Percentiles rank a stretch among this genome's conserved stretches.
Evolutionary conservation across 2,329 filamentous ascomycete species (phyloP).

Genomic region (Cytospora leucostoma): DNA sequence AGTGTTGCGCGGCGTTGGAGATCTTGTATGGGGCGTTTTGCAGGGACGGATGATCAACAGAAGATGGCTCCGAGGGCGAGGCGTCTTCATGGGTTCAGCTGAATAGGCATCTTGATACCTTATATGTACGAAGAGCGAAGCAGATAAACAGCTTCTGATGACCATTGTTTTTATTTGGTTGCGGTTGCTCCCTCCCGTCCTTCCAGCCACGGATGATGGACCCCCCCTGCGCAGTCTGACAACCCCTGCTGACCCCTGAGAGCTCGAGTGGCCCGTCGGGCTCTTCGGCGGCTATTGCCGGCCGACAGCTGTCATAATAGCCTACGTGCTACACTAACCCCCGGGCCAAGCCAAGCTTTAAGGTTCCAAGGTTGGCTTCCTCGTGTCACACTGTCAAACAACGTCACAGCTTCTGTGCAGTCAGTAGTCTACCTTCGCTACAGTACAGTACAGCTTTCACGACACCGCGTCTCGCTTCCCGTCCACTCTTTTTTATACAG

Average conservation of each 20-base stretch:
- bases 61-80: not conserved
- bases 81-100: constrained; percentile 10
- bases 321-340: not conserved
- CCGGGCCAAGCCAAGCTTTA: not conserved
- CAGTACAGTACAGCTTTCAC: not conserved
- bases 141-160: not conserved
- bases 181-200: too few species aligned
- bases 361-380: not conserved
- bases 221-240: too few species aligned
- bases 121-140: constrained; percentile 5
- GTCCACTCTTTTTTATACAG: not conserved
- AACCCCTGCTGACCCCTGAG: not conserved
- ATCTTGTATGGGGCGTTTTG: not conserved
- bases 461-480: not conserved
- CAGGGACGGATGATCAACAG: not conserved
- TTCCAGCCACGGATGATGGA: too few species aligned
- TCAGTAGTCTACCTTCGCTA: not conserved
- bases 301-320: not conserved
- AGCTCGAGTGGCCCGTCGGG: not conserved
- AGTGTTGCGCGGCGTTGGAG: constrained; percentile 6
- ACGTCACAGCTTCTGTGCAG: constrained; percentile 11
- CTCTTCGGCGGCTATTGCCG: not conserved
- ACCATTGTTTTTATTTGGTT: not conserved
- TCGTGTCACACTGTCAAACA: not conserved
- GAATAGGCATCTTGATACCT: constrained; percentile 23